A percentile compares a stretch with the other conserved stretches of the same genome.
These are phyloP conservation scores for Tetragonia tetragonoides DNA, from an alignment of 148 eudicot species.

Conservation along the genomic window DNA sequence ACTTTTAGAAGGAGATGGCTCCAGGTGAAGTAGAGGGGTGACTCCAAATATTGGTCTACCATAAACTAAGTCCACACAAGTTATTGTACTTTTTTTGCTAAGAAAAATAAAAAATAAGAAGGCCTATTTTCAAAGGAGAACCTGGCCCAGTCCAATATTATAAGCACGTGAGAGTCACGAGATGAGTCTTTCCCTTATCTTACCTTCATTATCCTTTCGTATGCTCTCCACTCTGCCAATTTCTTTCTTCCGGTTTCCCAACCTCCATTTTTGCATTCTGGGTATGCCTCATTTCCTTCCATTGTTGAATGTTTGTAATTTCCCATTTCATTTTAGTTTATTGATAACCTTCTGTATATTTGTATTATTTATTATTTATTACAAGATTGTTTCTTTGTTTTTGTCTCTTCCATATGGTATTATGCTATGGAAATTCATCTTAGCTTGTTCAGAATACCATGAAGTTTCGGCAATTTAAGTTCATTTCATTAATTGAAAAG, in stretches of 20 bases:
- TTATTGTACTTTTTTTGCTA: no score
- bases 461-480: no score
- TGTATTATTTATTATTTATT: no score
- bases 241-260: background rate
- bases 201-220: slow-evolving; percentile 5
- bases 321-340: background rate
- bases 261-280: no score
- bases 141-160: background rate
- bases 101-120: background rate
- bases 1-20: no score
- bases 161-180: slow-evolving; percentile 24
- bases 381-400: no score
- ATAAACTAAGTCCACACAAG: no score
- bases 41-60: no score
- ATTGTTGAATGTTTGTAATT: no score
- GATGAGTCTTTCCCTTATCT: slow-evolving; percentile 7
- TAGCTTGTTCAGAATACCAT: background rate
- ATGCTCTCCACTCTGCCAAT: background rate
- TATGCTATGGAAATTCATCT: background rate
- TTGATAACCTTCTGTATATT: background rate
- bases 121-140: background rate
- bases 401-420: background rate
- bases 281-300: slow-evolving; percentile 7
- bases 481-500: no score
- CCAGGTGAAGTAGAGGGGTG: no score